Conservation (phyloP, 768 basidiomycete genomes). For the Dioszegia aurantiaca region DNA sequence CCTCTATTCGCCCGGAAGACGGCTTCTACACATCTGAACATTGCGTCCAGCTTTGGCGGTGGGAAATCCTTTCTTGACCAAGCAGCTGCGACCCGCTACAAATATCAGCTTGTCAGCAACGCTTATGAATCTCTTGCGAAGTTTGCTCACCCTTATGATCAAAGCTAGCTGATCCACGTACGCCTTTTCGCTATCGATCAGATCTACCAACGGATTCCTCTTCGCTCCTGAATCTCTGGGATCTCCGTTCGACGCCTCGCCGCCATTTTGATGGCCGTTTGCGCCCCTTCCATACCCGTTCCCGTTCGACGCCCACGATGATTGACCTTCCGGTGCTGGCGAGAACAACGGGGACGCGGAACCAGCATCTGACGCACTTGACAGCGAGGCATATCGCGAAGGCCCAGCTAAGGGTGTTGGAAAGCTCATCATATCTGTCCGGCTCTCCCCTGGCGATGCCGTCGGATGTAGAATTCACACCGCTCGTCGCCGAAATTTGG, state of each 20-base stretch:
- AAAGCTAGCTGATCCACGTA: constrained; percentile 88
- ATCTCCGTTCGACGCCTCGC: not conserved
- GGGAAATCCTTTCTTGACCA: constrained; percentile 96
- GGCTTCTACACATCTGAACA: constrained; percentile 90
- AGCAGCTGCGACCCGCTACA: constrained; percentile 90
- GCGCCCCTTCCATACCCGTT: not conserved
- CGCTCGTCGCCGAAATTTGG: too few relatives aligned
- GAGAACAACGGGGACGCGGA: constrained; percentile 9
- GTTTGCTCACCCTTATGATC: constrained; percentile 70
- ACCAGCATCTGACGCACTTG: not conserved
- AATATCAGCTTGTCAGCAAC: not conserved
- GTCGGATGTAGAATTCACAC: too few relatives aligned
- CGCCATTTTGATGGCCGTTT: not conserved
- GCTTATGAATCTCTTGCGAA: not conserved
- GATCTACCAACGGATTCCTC: constrained; percentile 77
- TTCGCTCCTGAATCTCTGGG: constrained; percentile 8
- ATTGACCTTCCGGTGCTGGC: not conserved
- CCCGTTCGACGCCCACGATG: not conserved
- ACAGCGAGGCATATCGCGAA: constrained; percentile 3
- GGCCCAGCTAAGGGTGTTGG: constrained; percentile 3
- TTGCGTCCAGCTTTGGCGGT: constrained; percentile 80
- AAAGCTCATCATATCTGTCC: constrained; percentile 7
- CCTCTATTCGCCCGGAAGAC: constrained; percentile 87
- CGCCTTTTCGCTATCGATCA: constrained; percentile 86
- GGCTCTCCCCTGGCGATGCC: too few relatives aligned